phyloP scores from a whole-genome alignment of 306 rosid species.

The Citrullus mucosospermus region DNA sequence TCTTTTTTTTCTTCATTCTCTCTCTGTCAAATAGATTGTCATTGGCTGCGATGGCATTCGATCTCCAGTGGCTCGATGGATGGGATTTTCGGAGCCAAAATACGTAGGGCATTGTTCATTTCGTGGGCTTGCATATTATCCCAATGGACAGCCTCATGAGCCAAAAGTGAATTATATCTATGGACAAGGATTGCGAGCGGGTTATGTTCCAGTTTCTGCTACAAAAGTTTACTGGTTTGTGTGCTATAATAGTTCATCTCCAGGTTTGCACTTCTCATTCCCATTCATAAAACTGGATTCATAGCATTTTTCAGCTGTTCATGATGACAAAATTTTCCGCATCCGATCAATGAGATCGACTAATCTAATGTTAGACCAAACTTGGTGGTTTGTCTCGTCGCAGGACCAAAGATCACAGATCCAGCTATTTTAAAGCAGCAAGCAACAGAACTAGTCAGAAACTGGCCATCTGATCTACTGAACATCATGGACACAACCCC shows the following conservation, averaged over 20 bases:
- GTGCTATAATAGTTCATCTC: conserved; percentile 68
- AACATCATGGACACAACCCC: conserved; percentile 52
- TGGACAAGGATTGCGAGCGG: conserved; percentile 76
- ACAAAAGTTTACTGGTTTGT: conserved; percentile 88
- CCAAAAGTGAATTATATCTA: conserved; percentile 56
- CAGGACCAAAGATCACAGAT: conserved; percentile 61
- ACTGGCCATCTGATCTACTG: conserved; percentile 48
- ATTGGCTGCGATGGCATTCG: conserved; percentile 85
- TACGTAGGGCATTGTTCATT: conserved; percentile 62
- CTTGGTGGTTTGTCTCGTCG: not conserved
- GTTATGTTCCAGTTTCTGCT: conserved; percentile 71
- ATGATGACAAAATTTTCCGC: not conserved
- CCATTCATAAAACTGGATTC: not conserved
- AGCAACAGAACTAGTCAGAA: conserved; percentile 46
- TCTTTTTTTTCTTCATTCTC: not conserved
- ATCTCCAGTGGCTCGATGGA: conserved; percentile 76
- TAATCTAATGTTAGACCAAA: not conserved
- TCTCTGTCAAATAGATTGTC: conserved; percentile 39
- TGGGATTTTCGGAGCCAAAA: conserved; percentile 67
- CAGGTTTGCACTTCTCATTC: conserved; percentile 31
- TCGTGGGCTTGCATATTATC: conserved; percentile 62
- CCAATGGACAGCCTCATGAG: conserved; percentile 53
- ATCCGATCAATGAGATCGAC: not conserved
- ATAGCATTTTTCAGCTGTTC: not conserved
- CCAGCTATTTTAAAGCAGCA: conserved; percentile 36